These are phyloP conservation scores for Alternaria ethzedia DNA, from an alignment of 2,329 filamentous ascomycete species.

Conservation along the genomic window DNA sequence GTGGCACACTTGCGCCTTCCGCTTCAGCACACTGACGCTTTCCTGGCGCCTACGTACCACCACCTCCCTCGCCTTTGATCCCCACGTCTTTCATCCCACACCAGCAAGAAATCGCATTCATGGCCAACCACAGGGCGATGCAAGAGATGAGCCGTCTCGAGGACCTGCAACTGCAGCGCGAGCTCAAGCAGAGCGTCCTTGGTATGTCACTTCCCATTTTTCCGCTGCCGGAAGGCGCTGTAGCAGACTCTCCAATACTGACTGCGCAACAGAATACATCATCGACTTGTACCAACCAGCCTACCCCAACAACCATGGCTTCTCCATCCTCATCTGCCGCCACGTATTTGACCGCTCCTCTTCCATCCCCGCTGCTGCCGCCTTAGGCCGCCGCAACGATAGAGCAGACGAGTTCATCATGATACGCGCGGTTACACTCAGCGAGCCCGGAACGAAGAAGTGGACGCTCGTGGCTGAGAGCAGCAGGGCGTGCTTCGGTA, in stretches of 20 bases:
- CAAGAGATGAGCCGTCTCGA: background rate
- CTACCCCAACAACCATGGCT: conserved; percentile 1
- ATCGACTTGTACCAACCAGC: background rate
- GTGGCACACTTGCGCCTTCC: background rate
- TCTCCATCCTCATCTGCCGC: conserved; percentile 6
- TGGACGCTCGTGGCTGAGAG: conserved; percentile 6
- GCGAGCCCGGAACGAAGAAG: background rate
- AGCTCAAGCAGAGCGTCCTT: background rate
- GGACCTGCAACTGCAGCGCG: background rate
- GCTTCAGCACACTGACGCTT: background rate
- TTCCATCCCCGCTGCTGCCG: background rate
- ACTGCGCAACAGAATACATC: background rate
- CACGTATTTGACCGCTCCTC: background rate
- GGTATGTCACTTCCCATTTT: background rate
- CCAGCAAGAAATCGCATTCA: background rate
- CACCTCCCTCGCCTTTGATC: background rate
- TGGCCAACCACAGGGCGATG: background rate
- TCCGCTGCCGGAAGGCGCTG: background rate
- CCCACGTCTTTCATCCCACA: background rate
- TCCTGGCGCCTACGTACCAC: background rate
- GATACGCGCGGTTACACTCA: background rate
- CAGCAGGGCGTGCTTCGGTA: background rate
- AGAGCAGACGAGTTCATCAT: background rate
- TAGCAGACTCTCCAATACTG: background rate
- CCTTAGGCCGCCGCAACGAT: background rate